These are phyloP conservation scores for Aspergillus fischeri DNA, from an alignment of 2,329 filamentous ascomycete species.

Conservation along the genomic window DNA sequence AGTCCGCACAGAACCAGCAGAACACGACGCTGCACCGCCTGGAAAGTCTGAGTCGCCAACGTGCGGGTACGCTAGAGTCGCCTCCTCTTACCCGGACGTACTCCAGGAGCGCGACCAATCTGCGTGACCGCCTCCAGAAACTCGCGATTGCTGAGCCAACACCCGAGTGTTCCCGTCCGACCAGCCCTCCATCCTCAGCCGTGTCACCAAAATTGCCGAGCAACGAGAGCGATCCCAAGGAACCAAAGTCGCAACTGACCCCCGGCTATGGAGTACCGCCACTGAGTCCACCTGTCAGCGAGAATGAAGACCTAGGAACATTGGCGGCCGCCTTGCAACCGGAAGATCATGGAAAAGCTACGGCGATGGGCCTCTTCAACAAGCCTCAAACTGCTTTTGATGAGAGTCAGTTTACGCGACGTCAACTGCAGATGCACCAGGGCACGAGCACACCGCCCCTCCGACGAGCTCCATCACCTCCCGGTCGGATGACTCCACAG, in stretches of 20 bases:
- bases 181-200: slow-evolving; percentile 42
- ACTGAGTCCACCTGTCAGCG: slow-evolving; percentile 67
- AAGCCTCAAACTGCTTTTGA: slow-evolving; percentile 75
- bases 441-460: slow-evolving; percentile 60
- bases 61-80: slow-evolving; percentile 52
- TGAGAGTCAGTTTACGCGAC: slow-evolving; percentile 77
- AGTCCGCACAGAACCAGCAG: slow-evolving; percentile 77
- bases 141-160: slow-evolving; percentile 25
- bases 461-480: slow-evolving; percentile 26
- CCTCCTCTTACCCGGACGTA: slow-evolving; percentile 44
- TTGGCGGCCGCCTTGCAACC: slow-evolving; percentile 64
- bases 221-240: slow-evolving; percentile 30
- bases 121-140: slow-evolving; percentile 50
- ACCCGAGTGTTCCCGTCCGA: slow-evolving; percentile 19
- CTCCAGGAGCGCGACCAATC: slow-evolving; percentile 61
- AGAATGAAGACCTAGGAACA: slow-evolving; percentile 62
- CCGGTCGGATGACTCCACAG: slow-evolving; percentile 16
- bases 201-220: slow-evolving; percentile 36
- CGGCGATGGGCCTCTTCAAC: slow-evolving; percentile 66
- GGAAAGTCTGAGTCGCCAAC: slow-evolving; percentile 69
- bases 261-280: slow-evolving; percentile 48
- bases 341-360: slow-evolving; percentile 76
- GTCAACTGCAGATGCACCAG: slow-evolving; percentile 75
- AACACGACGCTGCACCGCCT: slow-evolving; percentile 71
- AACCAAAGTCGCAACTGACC: slow-evolving; percentile 27